Evolutionary conservation across 2,329 filamentous ascomycete species (phyloP), one percentile per base, ranked within the genome.

Genomic region (Penicillium sp.): DNA sequence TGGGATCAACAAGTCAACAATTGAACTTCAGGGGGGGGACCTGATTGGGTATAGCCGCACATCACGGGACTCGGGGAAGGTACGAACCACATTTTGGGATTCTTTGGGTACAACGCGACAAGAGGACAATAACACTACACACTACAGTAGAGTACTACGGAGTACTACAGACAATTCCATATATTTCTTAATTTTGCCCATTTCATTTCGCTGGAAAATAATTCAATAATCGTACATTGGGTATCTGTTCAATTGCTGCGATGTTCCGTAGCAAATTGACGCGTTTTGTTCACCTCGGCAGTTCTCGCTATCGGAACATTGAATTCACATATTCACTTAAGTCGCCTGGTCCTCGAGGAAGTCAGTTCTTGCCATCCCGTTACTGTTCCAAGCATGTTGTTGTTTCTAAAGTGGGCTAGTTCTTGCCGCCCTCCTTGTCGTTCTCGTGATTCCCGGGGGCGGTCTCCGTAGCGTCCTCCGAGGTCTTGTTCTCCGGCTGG

Each of bases 1-100:
- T 59, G 60, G 59, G 56, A 59, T 63, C 60, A 64, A 64, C 62
- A 64, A 50, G 47, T 50, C 47, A 50, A 61, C 58, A 63, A 59
- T 46, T 50, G 41, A 44, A 49, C 54, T 54, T 52, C 46, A 54
- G 60, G 61, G 61, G 59, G 50, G 50, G 34, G 49, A 40, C 46
- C 59, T 36, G 13, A 56, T 61, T 12, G 16, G 59, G 64, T 36
- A 52, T 65, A 63, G 62, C 52, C 39, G 43, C 39, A 25, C 22
- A 57, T 64, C 59, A 65, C 59, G 62, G 62, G 59, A 63, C 56
- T 53, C 45, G 49, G 50, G 50, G 44, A 49, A 59, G 58, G 54
- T 59, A 55, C 64, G 63, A 67, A 63, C 63, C 64, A 61, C 56
- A 56, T 22, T 54, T 57, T 45, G 29, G 18, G 34, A 41, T 48